phyloP scores from a whole-genome alignment of 345 rosid species.

The Moricandia moricandioides region DNA sequence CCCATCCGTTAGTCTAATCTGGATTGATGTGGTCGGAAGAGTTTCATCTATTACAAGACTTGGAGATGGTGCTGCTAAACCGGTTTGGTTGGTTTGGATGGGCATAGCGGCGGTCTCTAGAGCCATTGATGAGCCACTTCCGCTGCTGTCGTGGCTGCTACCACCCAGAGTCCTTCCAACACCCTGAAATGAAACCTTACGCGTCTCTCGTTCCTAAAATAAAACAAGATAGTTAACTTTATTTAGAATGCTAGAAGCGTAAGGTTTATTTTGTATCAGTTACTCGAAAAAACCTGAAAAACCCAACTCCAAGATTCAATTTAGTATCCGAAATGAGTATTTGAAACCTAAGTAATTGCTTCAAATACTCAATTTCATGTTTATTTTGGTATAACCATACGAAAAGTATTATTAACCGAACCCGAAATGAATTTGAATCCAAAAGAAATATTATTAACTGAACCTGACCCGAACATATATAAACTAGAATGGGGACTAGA shows the following conservation, averaged over 20 bases:
- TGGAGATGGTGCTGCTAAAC: conserved; percentile 31
- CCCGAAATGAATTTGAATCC: background rate
- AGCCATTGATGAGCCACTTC: conserved; percentile 27
- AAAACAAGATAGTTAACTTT: background rate
- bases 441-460: background rate
- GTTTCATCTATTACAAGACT: conserved; percentile 58
- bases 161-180: conserved; percentile 91
- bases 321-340: background rate
- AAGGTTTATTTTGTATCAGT: background rate
- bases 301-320: background rate
- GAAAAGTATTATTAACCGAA: background rate
- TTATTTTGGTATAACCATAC: background rate
- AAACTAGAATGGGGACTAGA: background rate
- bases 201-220: conserved; percentile 72
- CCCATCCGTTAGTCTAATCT: conserved; percentile 86
- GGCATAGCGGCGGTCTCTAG: conserved; percentile 33
- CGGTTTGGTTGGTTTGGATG: conserved; percentile 37
- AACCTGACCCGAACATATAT: background rate
- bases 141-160: conserved; percentile 29
- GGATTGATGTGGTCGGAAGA: conserved; percentile 74
- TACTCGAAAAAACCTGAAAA: background rate
- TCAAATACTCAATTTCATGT: background rate
- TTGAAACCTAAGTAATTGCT: background rate
- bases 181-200: conserved; percentile 71
- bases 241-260: background rate